phyloP scores from a whole-genome alignment of 2,329 filamentous ascomycete species.

The Teratosphaeriaceae sp. region DNA sequence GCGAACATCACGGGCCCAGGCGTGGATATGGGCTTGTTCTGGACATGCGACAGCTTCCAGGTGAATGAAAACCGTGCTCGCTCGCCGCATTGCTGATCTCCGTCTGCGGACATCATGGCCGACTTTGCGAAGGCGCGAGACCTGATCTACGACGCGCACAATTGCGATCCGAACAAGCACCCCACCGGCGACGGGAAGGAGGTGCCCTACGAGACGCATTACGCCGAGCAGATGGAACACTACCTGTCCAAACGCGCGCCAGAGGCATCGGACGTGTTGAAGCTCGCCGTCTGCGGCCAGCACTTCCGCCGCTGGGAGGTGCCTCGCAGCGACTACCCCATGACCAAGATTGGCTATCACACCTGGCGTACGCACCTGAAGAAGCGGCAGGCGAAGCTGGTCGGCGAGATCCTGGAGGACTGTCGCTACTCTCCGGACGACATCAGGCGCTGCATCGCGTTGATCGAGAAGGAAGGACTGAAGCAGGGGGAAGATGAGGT shows the following conservation, averaged over 20 bases:
- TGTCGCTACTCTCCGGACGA: conserved; percentile 49
- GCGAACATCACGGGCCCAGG: no score
- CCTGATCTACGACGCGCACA: conserved; percentile 68
- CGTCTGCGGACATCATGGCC: background rate
- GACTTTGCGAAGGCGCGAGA: conserved; percentile 46
- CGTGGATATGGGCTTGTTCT: no score
- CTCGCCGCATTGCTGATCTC: background rate
- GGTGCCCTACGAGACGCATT: conserved; percentile 73
- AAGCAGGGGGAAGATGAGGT: conserved; percentile 56
- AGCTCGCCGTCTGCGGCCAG: conserved; percentile 73
- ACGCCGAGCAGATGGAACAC: conserved; percentile 69
- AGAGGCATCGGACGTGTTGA: conserved; percentile 58
- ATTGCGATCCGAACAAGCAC: conserved; percentile 56
- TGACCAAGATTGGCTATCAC: conserved; percentile 69
- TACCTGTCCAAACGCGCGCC: conserved; percentile 61
- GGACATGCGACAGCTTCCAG: no score
- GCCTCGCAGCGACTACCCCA: conserved; percentile 64
- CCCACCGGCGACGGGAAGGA: conserved; percentile 37
- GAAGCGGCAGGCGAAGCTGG: conserved; percentile 63
- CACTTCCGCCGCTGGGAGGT: conserved; percentile 84
- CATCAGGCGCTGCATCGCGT: conserved; percentile 55
- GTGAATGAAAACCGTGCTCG: no score
- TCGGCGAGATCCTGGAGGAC: conserved; percentile 46
- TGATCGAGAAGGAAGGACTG: conserved; percentile 74
- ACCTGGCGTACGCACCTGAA: conserved; percentile 70